Conservation (phyloP, 495 filamentous ascomycete species). For the Tuber magnatum region DNA sequence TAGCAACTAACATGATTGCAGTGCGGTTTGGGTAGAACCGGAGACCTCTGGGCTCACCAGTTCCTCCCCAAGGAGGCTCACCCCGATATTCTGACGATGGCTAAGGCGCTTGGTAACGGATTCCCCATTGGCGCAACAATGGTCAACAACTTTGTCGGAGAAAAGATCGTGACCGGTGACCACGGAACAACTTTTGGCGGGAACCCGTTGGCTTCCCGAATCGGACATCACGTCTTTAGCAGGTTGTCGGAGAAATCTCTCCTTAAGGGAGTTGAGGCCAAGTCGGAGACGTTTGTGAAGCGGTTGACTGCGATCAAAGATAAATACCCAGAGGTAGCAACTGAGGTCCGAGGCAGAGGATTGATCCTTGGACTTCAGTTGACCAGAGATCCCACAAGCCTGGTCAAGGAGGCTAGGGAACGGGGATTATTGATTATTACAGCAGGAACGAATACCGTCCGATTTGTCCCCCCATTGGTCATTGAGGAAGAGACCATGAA, state of each 20-base stretch:
- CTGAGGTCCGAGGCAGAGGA: slow-evolving; percentile 73
- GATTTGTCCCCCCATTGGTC: slow-evolving; percentile 76
- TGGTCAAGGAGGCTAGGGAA: slow-evolving; percentile 80
- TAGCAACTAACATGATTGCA: slow-evolving; percentile 46
- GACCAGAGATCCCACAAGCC: slow-evolving; percentile 56
- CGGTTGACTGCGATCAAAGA: slow-evolving; percentile 58
- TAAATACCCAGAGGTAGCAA: slow-evolving; percentile 63
- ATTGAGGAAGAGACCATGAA: slow-evolving; percentile 70
- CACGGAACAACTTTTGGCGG: slow-evolving; percentile 97
- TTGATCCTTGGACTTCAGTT: slow-evolving; percentile 82
- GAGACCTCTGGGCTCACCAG: slow-evolving; percentile 78
- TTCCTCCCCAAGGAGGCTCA: slow-evolving; percentile 68
- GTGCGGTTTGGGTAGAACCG: slow-evolving; percentile 81
- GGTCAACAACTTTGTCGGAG: slow-evolving; percentile 65
- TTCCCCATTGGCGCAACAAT: slow-evolving; percentile 91
- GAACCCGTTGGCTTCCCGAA: slow-evolving; percentile 76
- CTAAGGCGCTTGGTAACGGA: slow-evolving; percentile 94
- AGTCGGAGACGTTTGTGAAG: slow-evolving; percentile 56
- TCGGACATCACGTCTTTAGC: slow-evolving; percentile 77
- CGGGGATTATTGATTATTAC: slow-evolving; percentile 85
- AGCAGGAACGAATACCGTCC: slow-evolving; percentile 76
- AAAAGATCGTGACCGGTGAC: slow-evolving; percentile 84
- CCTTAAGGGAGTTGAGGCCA: slow-evolving; percentile 57
- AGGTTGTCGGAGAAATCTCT: slow-evolving; percentile 60
- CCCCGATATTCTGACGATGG: slow-evolving; percentile 86